These are phyloP conservation scores for Stachybotrys chlorohalonatus DNA, from an alignment of 2,329 filamentous ascomycete genomes.

Conservation along the genomic window DNA sequence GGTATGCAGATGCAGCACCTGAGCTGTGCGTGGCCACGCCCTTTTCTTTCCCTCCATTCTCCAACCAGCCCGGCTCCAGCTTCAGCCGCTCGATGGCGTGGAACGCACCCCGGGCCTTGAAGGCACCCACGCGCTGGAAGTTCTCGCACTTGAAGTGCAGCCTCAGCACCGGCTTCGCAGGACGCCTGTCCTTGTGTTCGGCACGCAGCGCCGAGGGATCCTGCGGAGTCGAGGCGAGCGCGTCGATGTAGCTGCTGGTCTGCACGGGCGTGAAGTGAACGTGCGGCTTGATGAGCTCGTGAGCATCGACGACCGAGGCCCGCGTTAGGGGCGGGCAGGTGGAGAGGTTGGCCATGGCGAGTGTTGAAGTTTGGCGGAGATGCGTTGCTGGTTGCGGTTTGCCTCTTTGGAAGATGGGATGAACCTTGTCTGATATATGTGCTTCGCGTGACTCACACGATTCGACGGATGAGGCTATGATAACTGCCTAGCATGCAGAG, in stretches of 20 bases:
- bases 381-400: too few species aligned
- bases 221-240: conserved; percentile 59
- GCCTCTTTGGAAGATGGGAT: too few species aligned
- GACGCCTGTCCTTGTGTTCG: conserved; percentile 39
- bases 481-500: too few species aligned
- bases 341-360: conserved; percentile 34
- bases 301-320: conserved; percentile 55
- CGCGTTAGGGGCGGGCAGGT: conserved; percentile 54
- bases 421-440: background rate
- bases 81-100: conserved; percentile 62
- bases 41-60: conserved; percentile 38
- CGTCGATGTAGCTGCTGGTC: conserved; percentile 59
- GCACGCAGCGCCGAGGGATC: conserved; percentile 30
- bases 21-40: conserved; percentile 76
- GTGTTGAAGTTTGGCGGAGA: background rate
- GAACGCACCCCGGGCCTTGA: conserved; percentile 76
- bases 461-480: too few species aligned
- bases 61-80: conserved; percentile 42
- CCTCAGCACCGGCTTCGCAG: conserved; percentile 50
- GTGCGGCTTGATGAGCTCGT: conserved; percentile 56
- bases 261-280: conserved; percentile 70
- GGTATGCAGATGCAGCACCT: conserved; percentile 26
- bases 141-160: conserved; percentile 88
- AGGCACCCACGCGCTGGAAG: conserved; percentile 70
- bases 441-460: too few species aligned